A percentile compares a stretch with the other conserved stretches of the same genome.
Conservation (phyloP, 495 filamentous ascomycete genomes). For the Tuber aestivum region DNA sequence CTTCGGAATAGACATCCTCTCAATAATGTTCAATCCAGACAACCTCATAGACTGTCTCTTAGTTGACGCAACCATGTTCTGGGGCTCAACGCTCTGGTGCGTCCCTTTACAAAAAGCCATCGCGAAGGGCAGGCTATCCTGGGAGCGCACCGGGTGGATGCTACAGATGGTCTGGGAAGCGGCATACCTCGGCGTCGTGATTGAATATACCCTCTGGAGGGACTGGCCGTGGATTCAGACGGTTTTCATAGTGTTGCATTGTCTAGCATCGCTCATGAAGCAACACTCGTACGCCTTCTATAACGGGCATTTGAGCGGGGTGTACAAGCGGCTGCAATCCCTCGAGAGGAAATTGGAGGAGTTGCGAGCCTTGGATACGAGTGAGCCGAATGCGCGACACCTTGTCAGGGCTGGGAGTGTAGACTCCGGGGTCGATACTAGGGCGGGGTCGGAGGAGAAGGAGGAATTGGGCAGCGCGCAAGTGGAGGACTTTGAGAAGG, state of each 20-base stretch:
- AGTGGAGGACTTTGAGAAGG: slow-evolving; percentile 52
- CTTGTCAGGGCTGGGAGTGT: background rate
- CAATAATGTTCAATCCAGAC: slow-evolving; percentile 61
- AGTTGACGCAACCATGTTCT: slow-evolving; percentile 64
- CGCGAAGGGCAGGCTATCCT: slow-evolving; percentile 52
- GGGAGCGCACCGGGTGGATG: slow-evolving; percentile 61
- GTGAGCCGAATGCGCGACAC: slow-evolving; percentile 12
- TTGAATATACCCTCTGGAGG: slow-evolving; percentile 57
- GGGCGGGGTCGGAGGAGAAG: background rate
- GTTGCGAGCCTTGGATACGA: background rate
- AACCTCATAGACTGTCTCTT: slow-evolving; percentile 56
- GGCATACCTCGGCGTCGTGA: slow-evolving; percentile 53
- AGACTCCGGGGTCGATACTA: slow-evolving; percentile 11
- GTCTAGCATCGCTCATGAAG: slow-evolving; percentile 69
- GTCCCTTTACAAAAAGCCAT: slow-evolving; percentile 54
- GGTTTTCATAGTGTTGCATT: slow-evolving; percentile 64
- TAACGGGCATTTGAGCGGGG: slow-evolving; percentile 64
- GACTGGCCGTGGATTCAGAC: slow-evolving; percentile 74
- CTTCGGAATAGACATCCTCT: slow-evolving; percentile 61
- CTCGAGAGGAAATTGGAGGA: slow-evolving; percentile 6
- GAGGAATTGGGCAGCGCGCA: slow-evolving; percentile 55
- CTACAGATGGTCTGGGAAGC: slow-evolving; percentile 66
- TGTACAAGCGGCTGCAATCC: slow-evolving; percentile 44
- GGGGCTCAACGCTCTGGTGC: slow-evolving; percentile 53
- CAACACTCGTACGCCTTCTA: slow-evolving; percentile 71